Percentiles rank a stretch among this genome's conserved stretches.
phyloP scores from a whole-genome alignment of 768 basidiomycete genomes.

The Leccinum arenicola region DNA sequence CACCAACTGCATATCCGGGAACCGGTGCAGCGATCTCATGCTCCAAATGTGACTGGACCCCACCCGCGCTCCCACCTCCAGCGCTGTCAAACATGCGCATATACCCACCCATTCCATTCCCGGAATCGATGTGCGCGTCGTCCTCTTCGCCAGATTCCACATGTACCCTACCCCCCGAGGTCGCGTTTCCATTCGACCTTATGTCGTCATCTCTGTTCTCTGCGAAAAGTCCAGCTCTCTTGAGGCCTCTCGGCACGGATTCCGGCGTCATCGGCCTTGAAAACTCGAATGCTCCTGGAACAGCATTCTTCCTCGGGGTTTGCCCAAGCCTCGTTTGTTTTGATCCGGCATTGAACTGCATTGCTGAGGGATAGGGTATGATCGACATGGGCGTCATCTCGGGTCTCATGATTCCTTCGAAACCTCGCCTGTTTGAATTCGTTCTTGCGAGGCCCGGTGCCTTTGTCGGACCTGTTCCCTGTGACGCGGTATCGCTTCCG shows the following conservation, averaged over 20 bases:
- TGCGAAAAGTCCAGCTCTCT: conserved; percentile 2
- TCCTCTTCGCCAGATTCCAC: conserved; percentile 6
- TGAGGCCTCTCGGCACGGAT: conserved; percentile 13
- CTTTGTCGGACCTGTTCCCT: background rate
- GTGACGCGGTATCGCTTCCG: background rate
- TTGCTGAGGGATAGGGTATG: conserved; percentile 18
- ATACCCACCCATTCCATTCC: conserved; percentile 19
- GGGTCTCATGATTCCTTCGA: conserved; percentile 24
- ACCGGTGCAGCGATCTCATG: conserved; percentile 17
- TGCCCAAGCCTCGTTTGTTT: conserved; percentile 10
- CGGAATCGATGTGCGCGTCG: background rate
- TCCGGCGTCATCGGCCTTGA: conserved; percentile 19
- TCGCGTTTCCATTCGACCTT: background rate
- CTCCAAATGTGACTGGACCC: conserved; percentile 2
- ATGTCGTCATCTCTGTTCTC: conserved; percentile 8
- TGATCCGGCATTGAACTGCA: conserved; percentile 4
- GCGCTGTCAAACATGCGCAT: conserved; percentile 20
- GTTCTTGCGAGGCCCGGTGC: conserved; percentile 7
- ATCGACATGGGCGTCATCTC: conserved; percentile 23
- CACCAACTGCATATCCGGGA: conserved; percentile 15
- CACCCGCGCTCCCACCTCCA: background rate
- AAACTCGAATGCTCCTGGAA: conserved; percentile 11
- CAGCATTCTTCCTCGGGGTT: conserved; percentile 19
- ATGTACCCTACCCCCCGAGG: background rate
- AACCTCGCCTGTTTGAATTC: conserved; percentile 17